Percentiles rank a stretch among this genome's conserved stretches.
Conservation (phyloP, 306 rosid genomes). For the Cyclanthera cordifolia region DNA sequence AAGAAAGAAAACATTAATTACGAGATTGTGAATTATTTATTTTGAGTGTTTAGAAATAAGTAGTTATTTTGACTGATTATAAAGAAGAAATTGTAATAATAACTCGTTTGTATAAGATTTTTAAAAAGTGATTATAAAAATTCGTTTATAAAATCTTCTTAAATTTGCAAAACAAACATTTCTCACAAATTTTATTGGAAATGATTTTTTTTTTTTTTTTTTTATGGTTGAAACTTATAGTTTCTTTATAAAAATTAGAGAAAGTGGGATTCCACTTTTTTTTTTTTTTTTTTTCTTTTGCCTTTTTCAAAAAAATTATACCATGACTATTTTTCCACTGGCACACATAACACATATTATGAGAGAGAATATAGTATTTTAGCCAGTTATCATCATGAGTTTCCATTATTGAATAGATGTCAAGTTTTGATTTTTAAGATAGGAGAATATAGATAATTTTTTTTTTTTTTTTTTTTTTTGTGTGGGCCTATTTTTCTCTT, state of each 20-base stretch:
- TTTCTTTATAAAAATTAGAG: not conserved
- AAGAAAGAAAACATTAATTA: too few species aligned
- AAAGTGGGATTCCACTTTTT: conserved; percentile 6
- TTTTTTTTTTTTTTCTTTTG: not conserved
- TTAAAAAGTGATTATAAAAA: too few species aligned
- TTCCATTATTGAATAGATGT: not conserved
- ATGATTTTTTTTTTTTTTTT: not conserved
- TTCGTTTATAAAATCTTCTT: too few species aligned
- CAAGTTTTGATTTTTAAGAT: not conserved
- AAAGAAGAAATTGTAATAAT: too few species aligned
- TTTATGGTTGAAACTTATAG: not conserved
- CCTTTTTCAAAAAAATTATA: not conserved
- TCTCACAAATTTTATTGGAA: not conserved
- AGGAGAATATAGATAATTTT: not conserved
- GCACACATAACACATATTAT: not conserved
- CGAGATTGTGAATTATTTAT: too few species aligned
- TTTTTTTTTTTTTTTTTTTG: not conserved
- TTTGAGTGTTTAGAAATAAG: too few species aligned
- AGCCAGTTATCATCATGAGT: conserved; percentile 8
- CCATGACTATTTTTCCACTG: conserved; percentile 2
- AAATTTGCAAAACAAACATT: too few species aligned
- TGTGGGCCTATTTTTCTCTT: not conserved
- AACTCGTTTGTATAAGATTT: too few species aligned
- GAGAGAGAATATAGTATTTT: not conserved
- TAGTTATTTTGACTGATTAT: too few species aligned